Percentiles rank a stretch among this genome's conserved stretches.
phyloP scores from a whole-genome alignment of 768 basidiomycete species.

The Tulasnella sp. region DNA sequence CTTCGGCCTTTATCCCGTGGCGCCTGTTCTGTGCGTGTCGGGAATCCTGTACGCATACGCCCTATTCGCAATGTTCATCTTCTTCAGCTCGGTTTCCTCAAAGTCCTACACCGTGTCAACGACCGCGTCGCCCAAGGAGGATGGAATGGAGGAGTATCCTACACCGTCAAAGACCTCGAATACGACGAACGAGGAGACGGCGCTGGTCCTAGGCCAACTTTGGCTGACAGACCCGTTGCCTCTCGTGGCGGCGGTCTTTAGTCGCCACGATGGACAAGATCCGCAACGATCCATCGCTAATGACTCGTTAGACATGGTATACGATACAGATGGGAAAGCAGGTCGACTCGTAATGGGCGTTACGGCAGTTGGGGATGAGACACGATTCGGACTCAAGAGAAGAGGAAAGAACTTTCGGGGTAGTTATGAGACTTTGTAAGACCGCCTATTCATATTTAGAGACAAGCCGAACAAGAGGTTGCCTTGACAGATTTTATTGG shows the following conservation, averaged over 20 bases:
- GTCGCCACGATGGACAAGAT: neutral
- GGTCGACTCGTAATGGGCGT: neutral
- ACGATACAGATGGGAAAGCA: neutral
- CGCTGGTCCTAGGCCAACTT: neutral
- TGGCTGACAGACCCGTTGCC: neutral
- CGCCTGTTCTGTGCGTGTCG: neutral
- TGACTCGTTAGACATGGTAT: neutral
- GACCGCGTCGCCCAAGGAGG: neutral
- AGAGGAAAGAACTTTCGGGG: neutral
- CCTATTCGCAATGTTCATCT: conserved; percentile 2
- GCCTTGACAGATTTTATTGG: neutral
- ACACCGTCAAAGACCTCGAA: neutral
- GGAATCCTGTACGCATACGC: neutral
- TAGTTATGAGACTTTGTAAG: neutral
- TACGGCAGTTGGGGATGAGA: neutral
- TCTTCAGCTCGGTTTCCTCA: neutral
- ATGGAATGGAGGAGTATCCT: neutral
- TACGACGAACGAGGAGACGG: neutral
- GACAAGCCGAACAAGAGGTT: neutral
- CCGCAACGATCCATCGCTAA: neutral
- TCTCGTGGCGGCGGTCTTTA: neutral
- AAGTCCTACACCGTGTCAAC: conserved; percentile 8
- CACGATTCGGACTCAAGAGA: neutral
- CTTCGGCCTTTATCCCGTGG: neutral
- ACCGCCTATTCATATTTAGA: neutral